Percentiles rank a stretch among this genome's conserved stretches.
Conservation (phyloP, 495 filamentous ascomycete genomes). For the Bacidia rubella region DNA sequence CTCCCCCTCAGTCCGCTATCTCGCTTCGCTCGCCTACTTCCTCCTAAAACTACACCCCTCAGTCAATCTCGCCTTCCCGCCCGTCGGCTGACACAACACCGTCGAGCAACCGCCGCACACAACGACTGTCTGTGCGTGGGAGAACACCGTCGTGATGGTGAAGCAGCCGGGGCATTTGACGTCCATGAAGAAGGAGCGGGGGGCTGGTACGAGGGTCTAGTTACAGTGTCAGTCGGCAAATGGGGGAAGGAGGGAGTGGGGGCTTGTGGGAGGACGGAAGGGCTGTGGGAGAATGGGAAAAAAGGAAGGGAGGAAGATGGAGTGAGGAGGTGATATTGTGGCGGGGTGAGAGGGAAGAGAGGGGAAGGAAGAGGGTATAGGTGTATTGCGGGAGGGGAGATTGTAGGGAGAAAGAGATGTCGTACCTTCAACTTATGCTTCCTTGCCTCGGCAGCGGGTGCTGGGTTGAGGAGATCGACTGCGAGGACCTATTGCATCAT, state of each 20-base stretch:
- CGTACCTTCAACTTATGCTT: conserved; percentile 99
- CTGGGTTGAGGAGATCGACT: conserved; percentile 98
- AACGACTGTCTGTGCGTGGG: conserved; percentile 98
- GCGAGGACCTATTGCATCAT: conserved; percentile 99
- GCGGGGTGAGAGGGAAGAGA: background rate
- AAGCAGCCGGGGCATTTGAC: conserved; percentile 99
- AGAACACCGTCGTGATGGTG: conserved; percentile 99
- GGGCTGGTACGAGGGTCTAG: conserved; percentile 83
- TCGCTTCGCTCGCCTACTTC: conserved; percentile 71
- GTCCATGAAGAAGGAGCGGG: conserved; percentile 99
- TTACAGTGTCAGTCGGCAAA: background rate
- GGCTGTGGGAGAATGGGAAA: background rate
- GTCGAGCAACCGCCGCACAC: conserved; percentile 97
- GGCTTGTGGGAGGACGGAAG: background rate
- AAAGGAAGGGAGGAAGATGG: background rate
- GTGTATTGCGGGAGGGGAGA: background rate
- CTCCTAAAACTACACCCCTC: conserved; percentile 99
- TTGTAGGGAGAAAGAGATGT: no score
- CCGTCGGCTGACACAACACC: conserved; percentile 95
- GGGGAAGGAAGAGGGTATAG: background rate
- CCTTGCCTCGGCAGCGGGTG: conserved; percentile 83
- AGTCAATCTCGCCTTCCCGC: conserved; percentile 91
- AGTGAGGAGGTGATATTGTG: background rate
- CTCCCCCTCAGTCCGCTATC: conserved; percentile 32
- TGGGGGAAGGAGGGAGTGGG: conserved; percentile 8